Base-by-base conservation (phyloP, 179 eudicot species). In the Sideroxylon spinosum region DNA sequence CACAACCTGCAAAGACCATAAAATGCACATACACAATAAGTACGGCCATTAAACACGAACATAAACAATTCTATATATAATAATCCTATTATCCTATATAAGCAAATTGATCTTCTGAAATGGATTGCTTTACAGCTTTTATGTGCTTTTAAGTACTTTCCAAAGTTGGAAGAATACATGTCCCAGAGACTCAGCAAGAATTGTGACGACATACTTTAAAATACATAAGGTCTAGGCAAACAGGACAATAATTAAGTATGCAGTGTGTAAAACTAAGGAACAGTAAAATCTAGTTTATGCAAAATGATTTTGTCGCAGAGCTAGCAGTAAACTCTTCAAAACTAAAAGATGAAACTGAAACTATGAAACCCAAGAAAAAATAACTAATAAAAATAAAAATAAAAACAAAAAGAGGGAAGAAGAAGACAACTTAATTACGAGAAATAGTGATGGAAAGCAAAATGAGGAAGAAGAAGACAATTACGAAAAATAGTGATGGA, bases 281-380 rank as follows among this genome's bases (percentile, higher is more conserved):
- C 16, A 17, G 74, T 29, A 70, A 70, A 70, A 70, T 48, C 55
- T 11, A 69, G 23, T 20, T 69, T 19, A 69, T 48, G 73, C 56
- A 69, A 4, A n/a, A 69, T 70, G 19, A 70, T 12, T 70, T 49
- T 22, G 13, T 70, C 17, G 13, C 17, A 20, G 3, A 37, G 44
- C 44, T 37, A 37, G 5, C 44, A 1, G 44, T 37, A 37, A 37
- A 37, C 2, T 37, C 3, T 37, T 37, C 44, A 37, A 37, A 37
- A 37, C 55, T n/a, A 25, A n/a, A 10, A 68, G 2, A 26, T 7
- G 10, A 68, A 68, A 52, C 48, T 48, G 10, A 48, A 69, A 6
- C 49, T 6, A 20, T 48, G 56, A 48, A 69, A 52, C n/a, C 73
- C 44, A 37, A 37, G 44, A 37, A 37, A n/a, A 46, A 68, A 49